These are phyloP conservation scores for Gigaspora rosea DNA, from an alignment of 192 early-diverging fungal species.

Conservation along the genomic window DNA sequence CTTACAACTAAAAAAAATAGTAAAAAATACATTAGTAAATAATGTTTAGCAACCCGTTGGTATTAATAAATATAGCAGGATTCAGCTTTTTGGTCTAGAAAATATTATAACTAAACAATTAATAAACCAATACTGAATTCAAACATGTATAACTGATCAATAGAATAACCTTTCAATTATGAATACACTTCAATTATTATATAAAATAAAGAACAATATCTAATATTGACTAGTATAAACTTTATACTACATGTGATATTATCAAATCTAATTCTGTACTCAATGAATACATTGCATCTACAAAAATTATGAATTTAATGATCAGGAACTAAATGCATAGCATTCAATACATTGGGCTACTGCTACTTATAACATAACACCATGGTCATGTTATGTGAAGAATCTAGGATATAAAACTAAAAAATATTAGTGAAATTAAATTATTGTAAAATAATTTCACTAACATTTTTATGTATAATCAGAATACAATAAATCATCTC, in stretches of 20 bases:
- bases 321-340: background rate
- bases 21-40: background rate
- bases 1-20: no score
- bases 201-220: background rate
- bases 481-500: background rate
- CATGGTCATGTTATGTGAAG: background rate
- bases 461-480: no score
- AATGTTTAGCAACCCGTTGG: background rate
- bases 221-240: background rate
- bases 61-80: background rate
- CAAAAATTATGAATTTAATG: background rate
- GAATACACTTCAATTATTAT: no score
- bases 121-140: no score
- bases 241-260: background rate
- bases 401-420: constrained; percentile 6
- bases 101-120: no score
- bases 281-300: background rate
- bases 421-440: no score
- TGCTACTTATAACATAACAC: no score
- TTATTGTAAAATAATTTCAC: no score
- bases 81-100: background rate
- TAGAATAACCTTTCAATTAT: no score
- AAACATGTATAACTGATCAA: no score
- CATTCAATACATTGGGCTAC: background rate
- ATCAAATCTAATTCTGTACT: background rate